These are phyloP conservation scores for Solanum bulbocastanum DNA, from an alignment of 257 asterid species.

Conservation along the genomic window DNA sequence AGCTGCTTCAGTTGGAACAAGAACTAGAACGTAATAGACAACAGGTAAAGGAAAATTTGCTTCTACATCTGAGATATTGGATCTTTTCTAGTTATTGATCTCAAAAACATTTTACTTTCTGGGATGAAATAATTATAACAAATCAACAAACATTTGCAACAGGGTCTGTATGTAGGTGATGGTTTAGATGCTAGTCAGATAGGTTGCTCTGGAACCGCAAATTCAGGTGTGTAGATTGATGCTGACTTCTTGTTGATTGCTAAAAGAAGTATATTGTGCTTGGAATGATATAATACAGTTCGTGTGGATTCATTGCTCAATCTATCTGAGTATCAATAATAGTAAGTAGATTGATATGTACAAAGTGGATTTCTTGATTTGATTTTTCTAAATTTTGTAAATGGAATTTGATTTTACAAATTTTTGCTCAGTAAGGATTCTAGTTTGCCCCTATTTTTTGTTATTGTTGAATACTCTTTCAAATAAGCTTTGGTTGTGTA, in stretches of 20 bases:
- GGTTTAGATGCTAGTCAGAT: conserved; percentile 53
- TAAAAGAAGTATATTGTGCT: not conserved
- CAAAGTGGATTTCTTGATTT: not conserved
- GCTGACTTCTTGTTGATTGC: not conserved
- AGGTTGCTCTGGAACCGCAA: conserved; percentile 42
- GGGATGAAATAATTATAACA: conserved; percentile 4
- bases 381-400: not conserved
- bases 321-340: not conserved
- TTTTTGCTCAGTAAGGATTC: not conserved
- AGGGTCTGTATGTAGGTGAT: conserved; percentile 46
- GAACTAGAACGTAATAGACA: conserved; percentile 64
- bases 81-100: not conserved
- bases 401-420: not conserved
- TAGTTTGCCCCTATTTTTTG: not conserved
- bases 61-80: not conserved
- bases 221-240: conserved; percentile 48
- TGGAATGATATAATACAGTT: not conserved
- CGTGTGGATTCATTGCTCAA: not conserved
- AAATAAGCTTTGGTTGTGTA: not conserved
- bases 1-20: conserved; percentile 78
- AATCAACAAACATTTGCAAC: conserved; percentile 13
- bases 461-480: not conserved
- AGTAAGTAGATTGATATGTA: conserved; percentile 1
- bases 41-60: conserved; percentile 35
- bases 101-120: not conserved